Conservation (phyloP, 2,329 filamentous ascomycete genomes). For the Stemphylium lycopersici region DNA sequence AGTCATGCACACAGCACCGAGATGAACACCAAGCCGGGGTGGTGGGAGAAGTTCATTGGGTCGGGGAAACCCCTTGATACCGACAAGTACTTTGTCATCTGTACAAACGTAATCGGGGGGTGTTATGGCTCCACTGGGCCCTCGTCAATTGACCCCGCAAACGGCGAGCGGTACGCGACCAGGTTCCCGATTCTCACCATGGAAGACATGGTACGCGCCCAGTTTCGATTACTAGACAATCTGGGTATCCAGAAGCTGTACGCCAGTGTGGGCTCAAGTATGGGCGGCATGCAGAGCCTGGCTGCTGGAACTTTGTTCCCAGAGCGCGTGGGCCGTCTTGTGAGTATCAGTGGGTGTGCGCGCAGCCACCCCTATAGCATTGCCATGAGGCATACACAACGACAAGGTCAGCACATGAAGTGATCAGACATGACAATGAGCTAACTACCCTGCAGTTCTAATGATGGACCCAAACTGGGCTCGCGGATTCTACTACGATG, state of each 20-base stretch:
- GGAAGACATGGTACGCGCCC: constrained; percentile 96
- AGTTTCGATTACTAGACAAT: constrained; percentile 84
- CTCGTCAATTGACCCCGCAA: constrained; percentile 82
- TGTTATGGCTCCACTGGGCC: constrained; percentile 97
- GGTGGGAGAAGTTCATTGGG: constrained; percentile 99
- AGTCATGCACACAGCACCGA: constrained; percentile 95
- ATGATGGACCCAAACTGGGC: constrained; percentile 99
- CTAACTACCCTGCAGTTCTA: constrained; percentile 62
- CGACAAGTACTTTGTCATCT: constrained; percentile 89
- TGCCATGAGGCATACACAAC: constrained; percentile 96
- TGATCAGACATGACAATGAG: not conserved
- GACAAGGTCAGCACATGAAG: constrained; percentile 62
- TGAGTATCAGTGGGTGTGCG: constrained; percentile 91
- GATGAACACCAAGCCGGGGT: constrained; percentile 84
- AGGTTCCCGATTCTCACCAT: constrained; percentile 94
- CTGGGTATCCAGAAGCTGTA: constrained; percentile 80
- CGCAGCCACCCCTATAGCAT: constrained; percentile 97
- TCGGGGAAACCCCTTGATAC: constrained; percentile 86
- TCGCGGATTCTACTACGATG: constrained; percentile 84
- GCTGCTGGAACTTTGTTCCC: constrained; percentile 86
- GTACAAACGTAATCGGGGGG: constrained; percentile 94
- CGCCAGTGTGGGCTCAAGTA: constrained; percentile 92
- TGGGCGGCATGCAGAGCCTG: constrained; percentile 98
- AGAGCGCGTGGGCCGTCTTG: constrained; percentile 78
- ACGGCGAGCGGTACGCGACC: constrained; percentile 88